These are phyloP conservation scores for Fusarium duplospermum DNA, from an alignment of 2,329 filamentous ascomycete genomes.

Conservation along the genomic window DNA sequence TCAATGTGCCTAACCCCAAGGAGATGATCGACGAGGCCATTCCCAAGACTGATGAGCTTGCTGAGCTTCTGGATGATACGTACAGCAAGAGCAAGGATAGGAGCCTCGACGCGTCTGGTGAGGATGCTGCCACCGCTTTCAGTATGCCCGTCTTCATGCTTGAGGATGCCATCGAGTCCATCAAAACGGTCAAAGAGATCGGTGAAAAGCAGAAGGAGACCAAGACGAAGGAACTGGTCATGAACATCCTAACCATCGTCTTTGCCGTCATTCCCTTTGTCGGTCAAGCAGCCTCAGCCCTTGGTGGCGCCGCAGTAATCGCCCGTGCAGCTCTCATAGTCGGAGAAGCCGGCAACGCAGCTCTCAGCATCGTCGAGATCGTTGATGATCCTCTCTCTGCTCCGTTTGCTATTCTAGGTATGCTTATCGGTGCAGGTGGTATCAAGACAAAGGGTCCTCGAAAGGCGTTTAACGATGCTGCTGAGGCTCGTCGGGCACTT, in stretches of 20 bases:
- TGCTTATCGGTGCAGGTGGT: conserved; percentile 19
- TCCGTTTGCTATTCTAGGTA: conserved; percentile 42
- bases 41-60: conserved; percentile 1
- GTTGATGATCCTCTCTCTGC: conserved; percentile 40
- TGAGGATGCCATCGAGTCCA: conserved; percentile 39
- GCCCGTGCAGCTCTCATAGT: conserved; percentile 27
- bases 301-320: not conserved
- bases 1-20: conserved; percentile 15
- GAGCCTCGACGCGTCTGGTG: not conserved
- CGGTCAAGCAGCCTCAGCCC: not conserved
- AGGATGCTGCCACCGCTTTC: not conserved
- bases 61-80: not conserved
- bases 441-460: not conserved
- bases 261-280: not conserved
- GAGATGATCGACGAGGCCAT: conserved; percentile 11
- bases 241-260: conserved; percentile 48
- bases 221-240: conserved; percentile 38
- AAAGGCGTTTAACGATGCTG: not conserved
- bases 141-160: conserved; percentile 28
- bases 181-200: conserved; percentile 42
- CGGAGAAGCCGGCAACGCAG: conserved; percentile 36
- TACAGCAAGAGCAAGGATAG: not conserved
- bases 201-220: conserved; percentile 36
- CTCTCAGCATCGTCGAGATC: conserved; percentile 38
- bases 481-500: not conserved